Percentiles rank a stretch among this genome's conserved stretches.
Conservation (phyloP, 495 filamentous ascomycete species). For the Talaromyces adpressus region DNA sequence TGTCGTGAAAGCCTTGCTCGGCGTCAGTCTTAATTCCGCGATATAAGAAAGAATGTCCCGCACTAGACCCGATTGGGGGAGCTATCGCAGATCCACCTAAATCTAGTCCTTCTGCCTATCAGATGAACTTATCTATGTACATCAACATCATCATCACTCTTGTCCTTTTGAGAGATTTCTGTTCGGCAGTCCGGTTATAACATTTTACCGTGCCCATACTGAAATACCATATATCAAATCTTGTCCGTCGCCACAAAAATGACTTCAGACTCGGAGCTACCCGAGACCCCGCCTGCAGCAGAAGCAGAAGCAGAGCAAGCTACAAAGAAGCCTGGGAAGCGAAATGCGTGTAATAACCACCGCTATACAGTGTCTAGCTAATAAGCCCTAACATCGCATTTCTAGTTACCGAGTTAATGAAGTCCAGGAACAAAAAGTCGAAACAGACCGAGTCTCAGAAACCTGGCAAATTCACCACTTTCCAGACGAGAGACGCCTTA, state of each 20-base stretch:
- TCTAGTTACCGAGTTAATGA: constrained; percentile 64
- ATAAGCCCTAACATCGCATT: background rate
- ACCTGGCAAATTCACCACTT: constrained; percentile 20
- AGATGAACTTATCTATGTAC: background rate
- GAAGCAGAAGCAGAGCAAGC: constrained; percentile 1
- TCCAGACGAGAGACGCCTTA: constrained; percentile 54
- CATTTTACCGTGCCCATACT: too few relatives aligned
- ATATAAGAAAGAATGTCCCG: constrained; percentile 18
- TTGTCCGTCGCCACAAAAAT: background rate
- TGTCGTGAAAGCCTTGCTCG: background rate
- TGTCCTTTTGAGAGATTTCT: background rate
- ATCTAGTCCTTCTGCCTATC: background rate
- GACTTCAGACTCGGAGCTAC: constrained; percentile 1
- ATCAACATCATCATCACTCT: background rate
- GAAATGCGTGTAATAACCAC: constrained; percentile 34
- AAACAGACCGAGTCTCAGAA: constrained; percentile 23
- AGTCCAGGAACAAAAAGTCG: constrained; percentile 44
- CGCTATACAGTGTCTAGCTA: background rate
- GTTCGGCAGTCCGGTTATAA: background rate
- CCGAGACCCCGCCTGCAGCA: constrained; percentile 1
- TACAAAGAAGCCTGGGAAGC: constrained; percentile 23
- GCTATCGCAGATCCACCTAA: background rate
- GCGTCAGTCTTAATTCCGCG: background rate
- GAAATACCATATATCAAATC: background rate
- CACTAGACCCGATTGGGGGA: constrained; percentile 27